These are phyloP conservation scores for Malus asiatica DNA, from an alignment of 306 rosid species.

Conservation along the genomic window DNA sequence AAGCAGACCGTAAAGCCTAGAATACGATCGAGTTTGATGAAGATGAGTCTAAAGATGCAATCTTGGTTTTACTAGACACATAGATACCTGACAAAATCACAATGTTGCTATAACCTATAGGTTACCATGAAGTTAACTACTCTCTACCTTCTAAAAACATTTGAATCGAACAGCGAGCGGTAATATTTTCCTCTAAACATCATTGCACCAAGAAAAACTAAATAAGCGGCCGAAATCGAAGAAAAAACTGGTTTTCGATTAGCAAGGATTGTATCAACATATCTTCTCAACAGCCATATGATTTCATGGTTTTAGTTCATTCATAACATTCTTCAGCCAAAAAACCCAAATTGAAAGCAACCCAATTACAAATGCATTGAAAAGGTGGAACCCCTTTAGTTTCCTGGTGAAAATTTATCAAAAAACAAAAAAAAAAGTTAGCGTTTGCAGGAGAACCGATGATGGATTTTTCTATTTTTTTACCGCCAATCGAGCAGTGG, in stretches of 20 bases:
- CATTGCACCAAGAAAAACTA: background rate
- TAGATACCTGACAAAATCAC: slow-evolving; percentile 54
- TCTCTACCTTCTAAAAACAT: background rate
- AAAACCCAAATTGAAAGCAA: background rate
- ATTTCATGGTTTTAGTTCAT: background rate
- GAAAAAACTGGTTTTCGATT: too few species aligned
- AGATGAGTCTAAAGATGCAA: slow-evolving; percentile 90
- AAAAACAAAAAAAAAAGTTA: too few species aligned
- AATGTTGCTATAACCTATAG: slow-evolving; percentile 19
- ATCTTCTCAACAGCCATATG: slow-evolving; percentile 2
- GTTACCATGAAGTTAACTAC: background rate
- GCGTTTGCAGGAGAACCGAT: background rate
- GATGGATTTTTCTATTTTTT: background rate
- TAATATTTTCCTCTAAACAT: background rate
- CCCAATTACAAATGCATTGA: background rate
- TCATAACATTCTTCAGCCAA: background rate
- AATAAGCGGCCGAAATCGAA: too few species aligned
- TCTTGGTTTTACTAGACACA: slow-evolving; percentile 91
- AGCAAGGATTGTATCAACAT: background rate
- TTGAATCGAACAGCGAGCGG: background rate
- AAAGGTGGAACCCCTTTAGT: background rate
- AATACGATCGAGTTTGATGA: slow-evolving; percentile 79
- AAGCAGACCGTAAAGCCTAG: slow-evolving; percentile 83
- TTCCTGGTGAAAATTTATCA: background rate
- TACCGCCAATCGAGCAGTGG: slow-evolving; percentile 85